Evolutionary conservation across 129 eudicot genomes (phyloP).

Genomic region (Oenanthe sinensis): DNA sequence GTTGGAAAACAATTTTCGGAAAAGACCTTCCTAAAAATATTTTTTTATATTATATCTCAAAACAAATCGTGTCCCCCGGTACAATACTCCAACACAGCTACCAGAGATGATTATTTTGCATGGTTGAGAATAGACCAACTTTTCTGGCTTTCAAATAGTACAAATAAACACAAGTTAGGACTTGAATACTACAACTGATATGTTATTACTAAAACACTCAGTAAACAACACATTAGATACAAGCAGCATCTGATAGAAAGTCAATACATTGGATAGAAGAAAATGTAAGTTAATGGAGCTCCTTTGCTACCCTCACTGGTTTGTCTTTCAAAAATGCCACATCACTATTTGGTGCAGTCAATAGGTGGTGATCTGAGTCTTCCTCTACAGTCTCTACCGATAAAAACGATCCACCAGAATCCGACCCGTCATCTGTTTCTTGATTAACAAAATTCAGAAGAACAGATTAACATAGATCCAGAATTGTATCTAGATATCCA

Average conservation of each 20-base stretch:
- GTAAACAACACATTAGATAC: conserved; percentile 9
- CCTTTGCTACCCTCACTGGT: conserved; percentile 71
- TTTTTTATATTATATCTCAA: too few species aligned
- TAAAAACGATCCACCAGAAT: conserved; percentile 45
- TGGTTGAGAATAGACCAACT: background rate
- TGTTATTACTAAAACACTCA: conserved; percentile 6
- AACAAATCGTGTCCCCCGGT: background rate
- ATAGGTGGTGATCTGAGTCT: conserved; percentile 64
- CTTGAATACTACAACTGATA: background rate
- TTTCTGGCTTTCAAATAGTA: background rate
- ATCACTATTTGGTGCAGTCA: conserved; percentile 42
- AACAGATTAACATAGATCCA: background rate
- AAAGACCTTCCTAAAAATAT: too few species aligned
- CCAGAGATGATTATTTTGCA: background rate
- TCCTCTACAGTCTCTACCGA: conserved; percentile 62
- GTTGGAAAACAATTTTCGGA: too few species aligned
- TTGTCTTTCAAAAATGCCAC: conserved; percentile 72
- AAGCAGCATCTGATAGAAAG: conserved; percentile 11
- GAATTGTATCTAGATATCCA: background rate
- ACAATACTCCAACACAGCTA: background rate
- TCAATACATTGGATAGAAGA: conserved; percentile 11
- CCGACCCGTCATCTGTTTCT: conserved; percentile 47
- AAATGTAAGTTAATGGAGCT: conserved; percentile 29
- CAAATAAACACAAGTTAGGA: background rate
- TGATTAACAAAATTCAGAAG: background rate